A percentile compares a stretch with the other conserved stretches of the same genome.
These are phyloP conservation scores for Aspergillus indologenus DNA, from an alignment of 495 filamentous ascomycete genomes.

Conservation along the genomic window DNA sequence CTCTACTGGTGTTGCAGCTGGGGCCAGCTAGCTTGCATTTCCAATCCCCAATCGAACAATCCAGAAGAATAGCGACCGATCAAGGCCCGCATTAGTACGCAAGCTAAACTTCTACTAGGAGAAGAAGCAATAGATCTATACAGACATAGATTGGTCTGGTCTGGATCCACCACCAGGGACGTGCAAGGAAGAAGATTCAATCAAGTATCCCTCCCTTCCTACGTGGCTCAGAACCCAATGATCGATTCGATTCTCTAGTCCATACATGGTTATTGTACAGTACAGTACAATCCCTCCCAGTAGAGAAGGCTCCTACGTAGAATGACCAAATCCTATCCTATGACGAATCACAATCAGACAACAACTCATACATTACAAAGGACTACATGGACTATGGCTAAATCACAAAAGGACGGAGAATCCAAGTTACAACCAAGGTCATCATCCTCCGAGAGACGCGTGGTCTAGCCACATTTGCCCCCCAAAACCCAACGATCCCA, in stretches of 20 bases:
- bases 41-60: not conserved
- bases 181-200: too few species aligned
- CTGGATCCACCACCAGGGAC: not conserved
- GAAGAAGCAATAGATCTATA: not conserved
- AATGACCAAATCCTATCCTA: too few species aligned
- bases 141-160: not conserved
- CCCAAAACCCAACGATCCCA: not conserved
- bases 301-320: too few species aligned
- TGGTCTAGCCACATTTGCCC: not conserved
- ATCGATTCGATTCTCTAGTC: too few species aligned
- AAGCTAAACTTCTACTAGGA: not conserved
- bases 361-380: slow-evolving; percentile 9
- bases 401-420: slow-evolving; percentile 4
- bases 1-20: not conserved
- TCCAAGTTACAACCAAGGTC: slow-evolving; percentile 17
- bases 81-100: not conserved
- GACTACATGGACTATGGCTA: slow-evolving; percentile 6
- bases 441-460: slow-evolving; percentile 2
- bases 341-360: not conserved
- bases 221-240: too few species aligned
- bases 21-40: not conserved
- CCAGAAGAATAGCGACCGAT: not conserved
- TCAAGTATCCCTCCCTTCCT: too few species aligned
- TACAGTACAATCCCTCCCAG: too few species aligned
- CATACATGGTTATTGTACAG: too few species aligned